Evolutionary conservation across 345 rosid species (phyloP).

Genomic region (Salix udensis): DNA sequence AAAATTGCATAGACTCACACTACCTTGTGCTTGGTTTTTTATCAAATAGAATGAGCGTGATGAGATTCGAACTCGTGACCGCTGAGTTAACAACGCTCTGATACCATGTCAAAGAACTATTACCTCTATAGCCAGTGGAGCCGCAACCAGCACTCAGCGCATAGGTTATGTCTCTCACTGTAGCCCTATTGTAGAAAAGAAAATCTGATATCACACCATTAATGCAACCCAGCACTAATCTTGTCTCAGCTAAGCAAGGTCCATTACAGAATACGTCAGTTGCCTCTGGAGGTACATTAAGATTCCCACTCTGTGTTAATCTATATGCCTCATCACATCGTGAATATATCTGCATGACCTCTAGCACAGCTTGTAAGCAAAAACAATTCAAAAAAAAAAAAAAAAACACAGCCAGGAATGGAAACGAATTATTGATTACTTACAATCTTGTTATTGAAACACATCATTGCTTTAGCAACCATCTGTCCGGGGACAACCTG

Average conservation of each 20-base stretch:
- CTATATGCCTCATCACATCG: conserved; percentile 46
- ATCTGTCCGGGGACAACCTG: conserved; percentile 28
- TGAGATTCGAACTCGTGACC: too few relatives aligned
- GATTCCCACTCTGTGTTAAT: conserved; percentile 43
- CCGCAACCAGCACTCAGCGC: conserved; percentile 48
- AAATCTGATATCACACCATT: conserved; percentile 42
- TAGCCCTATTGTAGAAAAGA: conserved; percentile 44
- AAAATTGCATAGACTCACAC: too few relatives aligned
- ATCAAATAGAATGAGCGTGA: too few relatives aligned
- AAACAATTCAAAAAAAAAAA: background rate
- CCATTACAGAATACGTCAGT: conserved; percentile 47
- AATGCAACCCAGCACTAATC: conserved; percentile 43
- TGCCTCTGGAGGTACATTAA: conserved; percentile 44
- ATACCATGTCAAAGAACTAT: too few relatives aligned
- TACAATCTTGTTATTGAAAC: conserved; percentile 36
- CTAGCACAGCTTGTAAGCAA: background rate
- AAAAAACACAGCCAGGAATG: background rate
- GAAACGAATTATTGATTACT: background rate
- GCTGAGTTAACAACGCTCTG: rapidly evolving
- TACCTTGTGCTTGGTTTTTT: too few relatives aligned
- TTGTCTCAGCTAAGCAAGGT: conserved; percentile 54
- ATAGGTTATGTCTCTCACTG: conserved; percentile 32
- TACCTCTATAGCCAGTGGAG: conserved; percentile 47
- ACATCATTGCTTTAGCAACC: conserved; percentile 36
- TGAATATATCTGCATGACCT: conserved; percentile 35